phyloP scores from a whole-genome alignment of 306 rosid genomes.

The Rosa chinensis region DNA sequence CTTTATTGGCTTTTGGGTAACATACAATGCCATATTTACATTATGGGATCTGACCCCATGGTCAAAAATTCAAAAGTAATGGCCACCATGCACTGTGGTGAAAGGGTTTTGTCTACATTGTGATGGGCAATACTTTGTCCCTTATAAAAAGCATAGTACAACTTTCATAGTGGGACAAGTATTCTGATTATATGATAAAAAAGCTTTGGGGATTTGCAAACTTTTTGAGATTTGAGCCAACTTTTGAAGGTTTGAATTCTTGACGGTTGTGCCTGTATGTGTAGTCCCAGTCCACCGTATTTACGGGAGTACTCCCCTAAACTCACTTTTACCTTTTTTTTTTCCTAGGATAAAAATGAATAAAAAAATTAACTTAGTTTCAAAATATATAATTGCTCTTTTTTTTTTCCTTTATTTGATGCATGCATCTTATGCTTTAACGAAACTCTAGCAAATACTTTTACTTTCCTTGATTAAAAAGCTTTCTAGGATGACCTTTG shows the following conservation, averaged over 20 bases:
- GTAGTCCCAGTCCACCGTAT: not conserved
- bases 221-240: constrained; percentile 48
- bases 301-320: constrained; percentile 4
- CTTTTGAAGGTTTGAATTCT: constrained; percentile 27
- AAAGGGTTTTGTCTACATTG: not conserved
- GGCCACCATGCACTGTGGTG: constrained; percentile 15
- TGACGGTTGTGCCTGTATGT: constrained; percentile 34
- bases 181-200: constrained; percentile 20
- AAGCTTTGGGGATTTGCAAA: constrained; percentile 27
- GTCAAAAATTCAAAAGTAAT: constrained; percentile 22
- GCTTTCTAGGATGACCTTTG: not conserved
- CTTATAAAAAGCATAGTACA: not conserved
- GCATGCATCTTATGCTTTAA: not conserved
- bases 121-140: constrained; percentile 15
- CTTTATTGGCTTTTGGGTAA: not conserved
- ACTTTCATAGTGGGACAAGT: constrained; percentile 21
- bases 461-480: constrained; percentile 7
- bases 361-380: not conserved
- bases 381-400: not conserved
- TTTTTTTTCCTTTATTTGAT: not conserved
- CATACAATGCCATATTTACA: not conserved
- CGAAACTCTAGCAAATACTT: not conserved
- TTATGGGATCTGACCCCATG: not conserved
- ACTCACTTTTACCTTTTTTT: not conserved
- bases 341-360: not conserved